phyloP scores from a whole-genome alignment of 2,329 filamentous ascomycete genomes.

The Aspergillus viridinutans region DNA sequence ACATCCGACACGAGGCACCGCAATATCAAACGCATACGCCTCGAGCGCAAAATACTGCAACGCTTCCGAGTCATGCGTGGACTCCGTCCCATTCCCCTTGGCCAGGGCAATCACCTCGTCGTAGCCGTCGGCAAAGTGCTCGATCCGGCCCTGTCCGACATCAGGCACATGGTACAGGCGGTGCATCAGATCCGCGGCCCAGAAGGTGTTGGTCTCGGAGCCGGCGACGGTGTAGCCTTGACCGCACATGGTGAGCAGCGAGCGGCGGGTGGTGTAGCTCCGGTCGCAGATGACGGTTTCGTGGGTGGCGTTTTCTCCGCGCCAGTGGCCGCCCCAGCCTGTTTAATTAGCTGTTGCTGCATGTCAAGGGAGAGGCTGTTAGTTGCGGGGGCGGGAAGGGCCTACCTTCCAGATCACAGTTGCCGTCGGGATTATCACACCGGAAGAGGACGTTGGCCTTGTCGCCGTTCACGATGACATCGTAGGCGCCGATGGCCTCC shows the following conservation, averaged over 20 bases:
- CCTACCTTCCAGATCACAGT: slow-evolving; percentile 52
- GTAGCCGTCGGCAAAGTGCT: slow-evolving; percentile 61
- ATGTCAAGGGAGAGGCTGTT: neutral
- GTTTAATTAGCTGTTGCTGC: neutral
- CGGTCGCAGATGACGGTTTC: slow-evolving; percentile 67
- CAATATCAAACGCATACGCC: slow-evolving; percentile 62
- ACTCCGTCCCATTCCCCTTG: slow-evolving; percentile 45
- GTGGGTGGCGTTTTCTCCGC: slow-evolving; percentile 58
- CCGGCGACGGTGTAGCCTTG: slow-evolving; percentile 59
- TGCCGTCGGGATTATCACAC: slow-evolving; percentile 64
- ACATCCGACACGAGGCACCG: slow-evolving; percentile 60
- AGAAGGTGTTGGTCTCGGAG: slow-evolving; percentile 57
- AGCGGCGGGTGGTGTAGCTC: slow-evolving; percentile 56
- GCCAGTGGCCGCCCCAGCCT: slow-evolving; percentile 67
- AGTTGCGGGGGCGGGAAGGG: no score
- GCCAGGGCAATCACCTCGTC: slow-evolving; percentile 53
- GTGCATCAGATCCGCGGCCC: slow-evolving; percentile 64
- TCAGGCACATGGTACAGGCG: slow-evolving; percentile 60
- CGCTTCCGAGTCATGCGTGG: slow-evolving; percentile 56
- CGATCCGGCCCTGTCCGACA: slow-evolving; percentile 57
- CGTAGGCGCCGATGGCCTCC: slow-evolving; percentile 59
- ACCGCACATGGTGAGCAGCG: slow-evolving; percentile 57
- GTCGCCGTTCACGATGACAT: slow-evolving; percentile 56
- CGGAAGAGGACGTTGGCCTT: slow-evolving; percentile 58
- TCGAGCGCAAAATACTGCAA: slow-evolving; percentile 66